Base-by-base conservation (phyloP, 176 grass and related monocot species). In the Carex pumila region DNA sequence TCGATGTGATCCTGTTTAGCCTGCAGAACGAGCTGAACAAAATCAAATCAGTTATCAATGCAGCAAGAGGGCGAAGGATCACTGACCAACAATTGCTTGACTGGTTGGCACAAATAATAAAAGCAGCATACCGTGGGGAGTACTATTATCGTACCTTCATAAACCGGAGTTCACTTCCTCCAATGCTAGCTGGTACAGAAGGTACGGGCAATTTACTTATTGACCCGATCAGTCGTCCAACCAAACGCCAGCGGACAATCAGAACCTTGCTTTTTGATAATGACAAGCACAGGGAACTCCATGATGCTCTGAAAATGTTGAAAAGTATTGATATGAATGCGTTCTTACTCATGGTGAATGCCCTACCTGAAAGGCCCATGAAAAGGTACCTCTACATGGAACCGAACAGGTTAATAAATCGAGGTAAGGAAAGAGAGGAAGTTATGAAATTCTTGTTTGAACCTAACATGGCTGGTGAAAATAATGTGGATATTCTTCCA, bases 401-500 rank as follows among this genome's bases (percentile, higher is more conserved):
- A 0, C 7, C 2, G 10, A 22, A 3, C n/a, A 25, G 70, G 21
- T 73, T 73, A 49, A 13, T 73, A 49, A 13, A 29, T 22, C 18
- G 10, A n/a, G 10, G 14, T 12, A 73, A 50, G 9, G 70, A 73
- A 73, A 49, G 70, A 50, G 41, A 73, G 0, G 7, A 25, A 0
- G 19, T 73, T 73, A 49, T 73, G 70, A 47, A 73, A 50, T 73
- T 73, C 8, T 21, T 73, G 70, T 29, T 73, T 73, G 41, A 73
- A 49, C 43, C 70, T 5, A 73, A 8, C 70, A 50, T 50, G 70
- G 8, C 70, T 25, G 9, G 70, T 13, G 70, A 15, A 21, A 49
- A 22, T 49, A 79, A 79, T 37, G 50, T 79, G 30, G 3, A 36
- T 34, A 60, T 79, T 37, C 76, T 79, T 79, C 76, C 87, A 5